A percentile compares a stretch with the other conserved stretches of the same genome.
phyloP scores from a whole-genome alignment of 805 yeast genomes.

The Saccharomyces jurei region DNA sequence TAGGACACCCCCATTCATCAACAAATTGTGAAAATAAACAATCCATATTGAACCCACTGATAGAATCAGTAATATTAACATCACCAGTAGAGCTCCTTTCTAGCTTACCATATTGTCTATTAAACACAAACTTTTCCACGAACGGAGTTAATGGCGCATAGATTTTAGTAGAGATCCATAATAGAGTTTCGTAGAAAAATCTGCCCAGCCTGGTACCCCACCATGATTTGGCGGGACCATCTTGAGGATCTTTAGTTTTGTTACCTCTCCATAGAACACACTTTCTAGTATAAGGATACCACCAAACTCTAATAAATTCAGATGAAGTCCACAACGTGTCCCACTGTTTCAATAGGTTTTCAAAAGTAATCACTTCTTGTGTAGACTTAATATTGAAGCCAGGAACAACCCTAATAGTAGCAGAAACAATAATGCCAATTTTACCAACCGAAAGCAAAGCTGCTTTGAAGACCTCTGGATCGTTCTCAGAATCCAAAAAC shows the following conservation, averaged over 20 bases:
- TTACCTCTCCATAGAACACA: slow-evolving; percentile 88
- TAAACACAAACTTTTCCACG: slow-evolving; percentile 78
- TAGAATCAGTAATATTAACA: slow-evolving; percentile 68
- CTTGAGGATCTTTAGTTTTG: slow-evolving; percentile 57
- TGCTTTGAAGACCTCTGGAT: slow-evolving; percentile 66
- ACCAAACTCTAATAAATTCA: slow-evolving; percentile 93
- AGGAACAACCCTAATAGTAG: slow-evolving; percentile 79
- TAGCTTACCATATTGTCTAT: slow-evolving; percentile 71
- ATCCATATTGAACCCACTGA: slow-evolving; percentile 89
- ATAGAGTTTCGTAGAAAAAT: slow-evolving; percentile 64
- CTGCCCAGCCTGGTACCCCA: slow-evolving; percentile 79
- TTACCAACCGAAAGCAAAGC: slow-evolving; percentile 83
- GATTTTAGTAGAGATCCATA: slow-evolving; percentile 71
- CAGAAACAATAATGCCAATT: slow-evolving; percentile 80
- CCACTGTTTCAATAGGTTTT: slow-evolving; percentile 63
- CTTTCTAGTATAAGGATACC: slow-evolving; percentile 88
- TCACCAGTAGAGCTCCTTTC: slow-evolving; percentile 57
- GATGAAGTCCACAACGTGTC: slow-evolving; percentile 75
- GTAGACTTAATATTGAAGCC: slow-evolving; percentile 69
- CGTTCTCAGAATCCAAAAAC: slow-evolving; percentile 41
- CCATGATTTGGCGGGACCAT: slow-evolving; percentile 68
- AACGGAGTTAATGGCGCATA: slow-evolving; percentile 72
- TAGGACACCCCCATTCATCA: slow-evolving; percentile 95
- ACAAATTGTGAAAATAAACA: slow-evolving; percentile 91
- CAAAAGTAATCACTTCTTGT: slow-evolving; percentile 76